phyloP scores from a whole-genome alignment of 1,284 basidiomycete species.

The Cryptococcus sp. region DNA sequence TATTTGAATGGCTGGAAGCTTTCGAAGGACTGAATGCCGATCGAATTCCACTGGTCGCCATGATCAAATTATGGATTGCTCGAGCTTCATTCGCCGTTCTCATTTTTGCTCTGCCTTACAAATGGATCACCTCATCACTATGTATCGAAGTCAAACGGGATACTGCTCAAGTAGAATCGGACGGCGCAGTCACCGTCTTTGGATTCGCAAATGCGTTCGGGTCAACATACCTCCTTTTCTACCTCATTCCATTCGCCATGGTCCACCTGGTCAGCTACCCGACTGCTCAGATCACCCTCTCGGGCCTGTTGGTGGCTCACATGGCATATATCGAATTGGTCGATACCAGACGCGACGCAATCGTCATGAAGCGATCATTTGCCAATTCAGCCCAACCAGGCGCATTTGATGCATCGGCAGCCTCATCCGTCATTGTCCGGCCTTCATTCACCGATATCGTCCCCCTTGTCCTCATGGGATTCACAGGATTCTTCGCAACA shows the following conservation, averaged over 20 bases:
- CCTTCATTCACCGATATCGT: constrained; percentile 65
- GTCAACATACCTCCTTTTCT: constrained; percentile 77
- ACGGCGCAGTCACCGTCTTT: constrained; percentile 62
- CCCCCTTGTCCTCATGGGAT: constrained; percentile 68
- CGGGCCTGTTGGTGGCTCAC: constrained; percentile 60
- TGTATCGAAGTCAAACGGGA: constrained; percentile 61
- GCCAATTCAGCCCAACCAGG: constrained; percentile 26
- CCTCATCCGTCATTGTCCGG: constrained; percentile 30
- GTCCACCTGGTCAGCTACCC: constrained; percentile 68
- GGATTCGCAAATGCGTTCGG: constrained; percentile 91
- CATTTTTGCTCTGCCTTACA: constrained; percentile 55
- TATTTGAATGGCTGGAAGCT: constrained; percentile 69
- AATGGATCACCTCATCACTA: constrained; percentile 69
- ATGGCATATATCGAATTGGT: constrained; percentile 69
- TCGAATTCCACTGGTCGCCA: constrained; percentile 50
- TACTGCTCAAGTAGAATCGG: constrained; percentile 31
- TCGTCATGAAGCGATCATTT: constrained; percentile 49
- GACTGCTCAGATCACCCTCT: constrained; percentile 73
- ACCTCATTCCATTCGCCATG: constrained; percentile 61
- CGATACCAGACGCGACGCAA: constrained; percentile 72
- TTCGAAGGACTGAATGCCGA: constrained; percentile 39
- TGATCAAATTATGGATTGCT: constrained; percentile 60
- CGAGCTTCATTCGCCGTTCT: constrained; percentile 56
- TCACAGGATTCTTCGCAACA: constrained; percentile 76
- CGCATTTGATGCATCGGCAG: constrained; percentile 48